phyloP scores from a whole-genome alignment of 1,284 basidiomycete genomes.

The Rhodotorula sp. region DNA sequence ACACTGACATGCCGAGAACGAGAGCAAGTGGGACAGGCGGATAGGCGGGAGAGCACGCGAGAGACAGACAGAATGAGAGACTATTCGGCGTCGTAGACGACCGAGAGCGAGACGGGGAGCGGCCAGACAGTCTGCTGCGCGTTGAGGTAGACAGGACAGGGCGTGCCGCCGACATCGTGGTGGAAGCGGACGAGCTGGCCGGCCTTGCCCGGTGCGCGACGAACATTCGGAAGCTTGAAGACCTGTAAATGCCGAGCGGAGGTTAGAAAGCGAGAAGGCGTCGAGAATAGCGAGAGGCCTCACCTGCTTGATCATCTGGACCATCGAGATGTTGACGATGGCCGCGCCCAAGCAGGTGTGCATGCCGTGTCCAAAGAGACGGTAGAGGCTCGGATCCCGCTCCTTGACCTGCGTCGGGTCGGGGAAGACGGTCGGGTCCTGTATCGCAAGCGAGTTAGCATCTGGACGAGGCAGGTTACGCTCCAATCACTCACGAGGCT shows the following conservation, averaged over 20 bases:
- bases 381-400: conserved; percentile 16
- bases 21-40: too few species aligned
- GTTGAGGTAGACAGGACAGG: conserved; percentile 11
- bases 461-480: conserved; percentile 1
- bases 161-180: conserved; percentile 8
- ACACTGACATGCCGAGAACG: too few species aligned
- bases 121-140: conserved; percentile 5
- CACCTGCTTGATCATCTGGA: conserved; percentile 21
- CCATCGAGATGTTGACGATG: conserved; percentile 28
- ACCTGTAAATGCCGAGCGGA: background rate
- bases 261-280: background rate
- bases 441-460: background rate
- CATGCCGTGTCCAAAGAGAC: conserved; percentile 25
- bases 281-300: background rate
- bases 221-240: conserved; percentile 58
- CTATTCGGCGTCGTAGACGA: conserved; percentile 15
- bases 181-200: conserved; percentile 49
- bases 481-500: conserved; percentile 28
- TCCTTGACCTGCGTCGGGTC: conserved; percentile 24
- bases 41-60: too few species aligned
- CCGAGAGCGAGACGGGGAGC: conserved; percentile 16
- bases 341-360: conserved; percentile 33
- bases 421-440: conserved; percentile 29
- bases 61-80: background rate
- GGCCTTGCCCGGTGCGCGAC: conserved; percentile 59